Evolutionary conservation across 2,329 filamentous ascomycete species (phyloP), one percentile per base, ranked within the genome.

Genomic region (Alternaria burnsii): DNA sequence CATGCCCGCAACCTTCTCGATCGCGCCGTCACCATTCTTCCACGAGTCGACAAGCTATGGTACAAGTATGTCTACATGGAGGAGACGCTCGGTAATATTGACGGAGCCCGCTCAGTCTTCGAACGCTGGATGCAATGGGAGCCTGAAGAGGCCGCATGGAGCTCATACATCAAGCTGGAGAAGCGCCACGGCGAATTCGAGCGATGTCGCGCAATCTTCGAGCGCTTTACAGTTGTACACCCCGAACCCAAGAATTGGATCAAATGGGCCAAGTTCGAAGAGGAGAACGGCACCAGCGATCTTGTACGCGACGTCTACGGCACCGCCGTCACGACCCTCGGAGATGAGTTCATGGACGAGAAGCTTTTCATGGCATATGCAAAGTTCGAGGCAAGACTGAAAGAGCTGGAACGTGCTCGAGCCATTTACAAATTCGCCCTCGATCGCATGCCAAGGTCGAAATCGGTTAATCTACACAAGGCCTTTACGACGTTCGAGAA

Each of bases 11-110:
- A 99, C 77, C 81, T 99, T 52, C 87, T 99, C 53, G 95, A 99
- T 78, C 90, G 95, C 56, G 94, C 95, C n/a, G 92, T 98, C 54
- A 93, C 93, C 1, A 92, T 96, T 57, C 83, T 97, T 40, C 95
- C 95, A 5, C 86, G 95, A 58, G 88, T 98, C 41, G 93, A 98
- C 78, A 98, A 98, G 84, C 83, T 99, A 34, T 99, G 95, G 95
- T 99, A 97, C 84, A 98, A 98, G 79, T 99, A 97, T 83, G 93
- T 97, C 26, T 97, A 97, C 78, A 96, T 97, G 91, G 94, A 98
- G 82, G 95, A 99, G 85, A 98, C 94, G 81, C 86, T 99, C 55
- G 93, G 93, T 7, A 97, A 99, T 73, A 89, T 99, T 50, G 89
- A 94, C 3, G 95, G 94, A 36, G 96, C 93, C 3, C 85, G 95